These are phyloP conservation scores for Pelargonium australe DNA, from an alignment of 441 rosid genomes.

Conservation along the genomic window DNA sequence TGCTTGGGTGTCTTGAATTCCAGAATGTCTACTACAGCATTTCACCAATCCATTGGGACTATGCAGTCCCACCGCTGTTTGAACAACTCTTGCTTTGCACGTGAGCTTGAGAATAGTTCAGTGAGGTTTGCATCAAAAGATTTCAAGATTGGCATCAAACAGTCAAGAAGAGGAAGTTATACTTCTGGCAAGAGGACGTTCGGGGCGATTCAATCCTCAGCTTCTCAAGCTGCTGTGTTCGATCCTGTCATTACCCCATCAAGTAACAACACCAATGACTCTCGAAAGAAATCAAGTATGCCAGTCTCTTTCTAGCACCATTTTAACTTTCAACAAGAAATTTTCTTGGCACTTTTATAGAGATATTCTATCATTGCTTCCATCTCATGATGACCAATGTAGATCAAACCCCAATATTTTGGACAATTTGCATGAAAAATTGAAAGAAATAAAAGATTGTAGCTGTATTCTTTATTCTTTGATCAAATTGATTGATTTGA, in stretches of 20 bases:
- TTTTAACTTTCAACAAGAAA: conserved; percentile 8
- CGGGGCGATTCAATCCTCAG: conserved; percentile 40
- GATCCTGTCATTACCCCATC: conserved; percentile 53
- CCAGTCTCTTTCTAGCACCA: conserved; percentile 7
- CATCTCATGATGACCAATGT: background rate
- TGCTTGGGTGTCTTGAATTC: conserved; percentile 19
- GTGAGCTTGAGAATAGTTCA: conserved; percentile 26
- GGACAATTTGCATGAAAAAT: too few relatives aligned
- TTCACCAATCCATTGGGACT: conserved; percentile 38
- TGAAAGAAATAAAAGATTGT: background rate
- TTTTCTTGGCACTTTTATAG: background rate
- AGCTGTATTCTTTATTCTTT: background rate
- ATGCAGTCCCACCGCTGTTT: conserved; percentile 29
- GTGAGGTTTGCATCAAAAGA: conserved; percentile 27
- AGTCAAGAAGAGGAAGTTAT: conserved; percentile 22
- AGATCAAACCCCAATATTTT: background rate
- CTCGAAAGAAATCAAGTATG: conserved; percentile 60
- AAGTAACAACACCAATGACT: conserved; percentile 31
- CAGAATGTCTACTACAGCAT: conserved; percentile 56
- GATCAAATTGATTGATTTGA: background rate
- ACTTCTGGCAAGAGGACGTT: conserved; percentile 28
- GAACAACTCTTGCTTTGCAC: conserved; percentile 22
- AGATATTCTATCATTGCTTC: background rate
- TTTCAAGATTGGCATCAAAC: conserved; percentile 31
- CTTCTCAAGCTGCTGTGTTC: conserved; percentile 45